A percentile compares a stretch with the other conserved stretches of the same genome.
Conservation (phyloP, 164 flowering plant genomes). For the Umbellularia californica region DNA sequence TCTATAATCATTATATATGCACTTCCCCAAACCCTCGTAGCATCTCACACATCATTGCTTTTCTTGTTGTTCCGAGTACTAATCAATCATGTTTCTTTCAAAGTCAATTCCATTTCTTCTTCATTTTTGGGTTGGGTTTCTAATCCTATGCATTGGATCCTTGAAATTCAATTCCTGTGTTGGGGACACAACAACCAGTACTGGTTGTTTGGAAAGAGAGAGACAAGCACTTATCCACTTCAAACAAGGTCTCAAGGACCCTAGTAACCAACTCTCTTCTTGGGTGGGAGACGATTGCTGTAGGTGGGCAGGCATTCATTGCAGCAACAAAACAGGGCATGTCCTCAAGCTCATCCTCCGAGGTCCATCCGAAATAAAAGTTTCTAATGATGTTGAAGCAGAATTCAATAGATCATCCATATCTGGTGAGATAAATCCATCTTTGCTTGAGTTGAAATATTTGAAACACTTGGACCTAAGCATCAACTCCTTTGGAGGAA, state of each 20-base stretch:
- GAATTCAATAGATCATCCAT: background rate
- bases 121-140: too few relatives aligned
- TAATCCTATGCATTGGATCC: too few relatives aligned
- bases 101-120: too few relatives aligned
- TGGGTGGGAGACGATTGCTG: slow-evolving; percentile 10
- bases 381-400: too few relatives aligned
- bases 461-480: slow-evolving; percentile 13
- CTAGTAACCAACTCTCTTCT: background rate
- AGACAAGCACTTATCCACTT: slow-evolving; percentile 11
- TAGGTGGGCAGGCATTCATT: slow-evolving; percentile 9
- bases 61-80: too few relatives aligned
- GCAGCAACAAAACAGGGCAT: slow-evolving; percentile 11
- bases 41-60: too few relatives aligned
- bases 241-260: background rate
- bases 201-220: slow-evolving; percentile 3
- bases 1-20: too few relatives aligned
- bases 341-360: slow-evolving; percentile 9
- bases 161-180: too few relatives aligned
- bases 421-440: slow-evolving; percentile 9
- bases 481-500: background rate
- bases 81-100: too few relatives aligned
- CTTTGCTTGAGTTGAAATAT: slow-evolving; percentile 12
- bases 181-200: too few relatives aligned
- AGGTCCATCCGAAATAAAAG: background rate
- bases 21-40: too few relatives aligned